A percentile compares a stretch with the other conserved stretches of the same genome.
These are phyloP conservation scores for Biscogniauxia mediterranea DNA, from an alignment of 2,329 filamentous ascomycete genomes.

Conservation along the genomic window DNA sequence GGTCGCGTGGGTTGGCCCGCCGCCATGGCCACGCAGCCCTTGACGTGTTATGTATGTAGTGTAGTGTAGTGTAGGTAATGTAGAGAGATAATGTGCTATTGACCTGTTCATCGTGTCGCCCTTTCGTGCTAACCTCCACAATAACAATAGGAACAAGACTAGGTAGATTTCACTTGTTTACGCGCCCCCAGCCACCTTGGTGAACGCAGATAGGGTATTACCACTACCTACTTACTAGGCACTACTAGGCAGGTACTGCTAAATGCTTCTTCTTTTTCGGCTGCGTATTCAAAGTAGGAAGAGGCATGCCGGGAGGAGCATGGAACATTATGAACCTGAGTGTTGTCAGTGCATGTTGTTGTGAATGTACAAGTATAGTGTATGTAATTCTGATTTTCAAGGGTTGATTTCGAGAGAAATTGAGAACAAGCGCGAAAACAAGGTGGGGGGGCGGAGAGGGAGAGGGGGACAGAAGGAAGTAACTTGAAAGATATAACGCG, in stretches of 20 bases:
- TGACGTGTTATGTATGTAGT: slow-evolving; percentile 11
- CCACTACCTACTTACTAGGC: no score
- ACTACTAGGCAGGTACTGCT: background rate
- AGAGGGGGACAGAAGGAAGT: no score
- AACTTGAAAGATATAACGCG: background rate
- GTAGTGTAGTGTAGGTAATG: slow-evolving; percentile 9
- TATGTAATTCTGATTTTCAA: background rate
- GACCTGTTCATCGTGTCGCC: slow-evolving; percentile 13
- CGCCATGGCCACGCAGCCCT: slow-evolving; percentile 10
- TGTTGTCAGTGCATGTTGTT: no score
- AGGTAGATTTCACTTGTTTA: slow-evolving; percentile 6
- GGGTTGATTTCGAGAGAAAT: background rate
- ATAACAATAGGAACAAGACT: slow-evolving; percentile 8
- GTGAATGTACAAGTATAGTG: no score
- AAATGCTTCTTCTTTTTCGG: no score
- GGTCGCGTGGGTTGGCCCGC: slow-evolving; percentile 14
- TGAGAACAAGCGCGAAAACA: background rate
- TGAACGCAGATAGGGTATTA: background rate
- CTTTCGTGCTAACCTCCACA: slow-evolving; percentile 13
- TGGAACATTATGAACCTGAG: no score
- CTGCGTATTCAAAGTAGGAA: background rate
- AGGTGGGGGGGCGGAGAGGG: background rate
- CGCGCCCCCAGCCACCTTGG: slow-evolving; percentile 19
- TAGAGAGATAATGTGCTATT: slow-evolving; percentile 17
- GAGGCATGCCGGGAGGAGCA: background rate